A percentile compares a stretch with the other conserved stretches of the same genome.
These are phyloP conservation scores for Metarhizium album DNA, from an alignment of 2,329 filamentous ascomycete species.

Conservation along the genomic window DNA sequence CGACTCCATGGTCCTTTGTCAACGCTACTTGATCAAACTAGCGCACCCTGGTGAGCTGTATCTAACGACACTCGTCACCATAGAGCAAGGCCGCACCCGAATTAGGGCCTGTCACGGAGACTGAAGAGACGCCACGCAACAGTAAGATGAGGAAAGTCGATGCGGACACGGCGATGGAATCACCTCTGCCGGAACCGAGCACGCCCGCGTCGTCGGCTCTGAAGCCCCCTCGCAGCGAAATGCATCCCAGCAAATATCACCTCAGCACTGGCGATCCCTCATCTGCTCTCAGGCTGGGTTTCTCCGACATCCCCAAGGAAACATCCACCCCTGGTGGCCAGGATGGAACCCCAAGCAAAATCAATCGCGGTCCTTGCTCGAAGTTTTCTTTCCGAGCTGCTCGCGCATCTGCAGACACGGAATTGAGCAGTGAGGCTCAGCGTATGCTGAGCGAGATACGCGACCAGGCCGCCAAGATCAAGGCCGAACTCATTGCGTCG, in stretches of 20 bases:
- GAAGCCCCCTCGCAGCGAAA: constrained; percentile 66
- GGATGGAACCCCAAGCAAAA: constrained; percentile 50
- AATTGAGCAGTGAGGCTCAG: constrained; percentile 51
- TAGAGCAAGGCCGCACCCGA: constrained; percentile 22
- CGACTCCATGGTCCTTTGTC: constrained; percentile 9
- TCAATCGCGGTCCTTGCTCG: constrained; percentile 38
- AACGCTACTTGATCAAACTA: not conserved
- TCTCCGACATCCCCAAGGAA: constrained; percentile 59
- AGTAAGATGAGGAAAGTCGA: constrained; percentile 13
- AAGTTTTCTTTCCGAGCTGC: constrained; percentile 62
- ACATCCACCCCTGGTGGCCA: constrained; percentile 24
- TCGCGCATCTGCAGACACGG: constrained; percentile 35
- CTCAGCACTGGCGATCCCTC: constrained; percentile 66
- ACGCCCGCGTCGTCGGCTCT: constrained; percentile 58
- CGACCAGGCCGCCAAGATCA: constrained; percentile 60
- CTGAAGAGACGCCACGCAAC: constrained; percentile 26
- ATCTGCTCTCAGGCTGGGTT: constrained; percentile 72
- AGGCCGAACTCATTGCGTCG: constrained; percentile 54
- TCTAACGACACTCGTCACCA: constrained; percentile 2
- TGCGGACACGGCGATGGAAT: constrained; percentile 17
- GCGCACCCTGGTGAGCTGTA: not conserved
- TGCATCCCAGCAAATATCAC: constrained; percentile 82
- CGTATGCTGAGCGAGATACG: constrained; percentile 57
- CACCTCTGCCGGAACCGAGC: constrained; percentile 27
- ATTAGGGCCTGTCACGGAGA: constrained; percentile 34